Base-by-base conservation (phyloP, 2,329 filamentous ascomycete genomes). In the Hyphodiscus sp. region DNA sequence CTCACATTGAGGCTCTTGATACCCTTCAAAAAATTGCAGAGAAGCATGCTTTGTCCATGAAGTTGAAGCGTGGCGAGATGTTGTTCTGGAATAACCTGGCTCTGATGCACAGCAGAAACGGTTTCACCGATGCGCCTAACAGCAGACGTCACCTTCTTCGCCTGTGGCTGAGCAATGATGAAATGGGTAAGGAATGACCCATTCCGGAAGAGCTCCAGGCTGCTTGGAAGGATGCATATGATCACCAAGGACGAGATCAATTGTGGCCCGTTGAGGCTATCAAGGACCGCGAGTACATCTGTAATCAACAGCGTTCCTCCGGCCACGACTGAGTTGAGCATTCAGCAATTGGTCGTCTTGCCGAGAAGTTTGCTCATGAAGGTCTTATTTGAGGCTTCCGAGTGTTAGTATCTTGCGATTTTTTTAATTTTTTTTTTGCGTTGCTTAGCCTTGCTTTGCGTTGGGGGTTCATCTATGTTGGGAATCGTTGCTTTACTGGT, bases 141-240 rank as follows among this genome's bases (percentile, higher is more conserved):
- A 10, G 45, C 20, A 43, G 26, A 16, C 55, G 55, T 13, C 53
- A 58, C 48, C 44, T 58, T 2, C 15, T 58, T n/a, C 56, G 56
- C 9, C 16, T 58, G 5, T 58, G 56, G 56, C 41, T 58, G 26
- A 46, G 50, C 44, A 55, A 58, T 45, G 48, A 55, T 16, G 49
- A 38, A 30, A 53, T 42, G 3, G 55, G 47, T 18, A 20, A 18
- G 26, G 41, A 9, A 2, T 58, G 47, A 47, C 42, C 46, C 13
- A 50, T 53, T 42, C 56, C 56, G 16, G 20, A n/a, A 26, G 45
- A 52, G 29, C 45, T 58, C 2, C 19, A 47, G 45, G 29, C 43
- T 11, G 20, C 44, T 5, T 55, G 49, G 47, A 41, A 52, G 19
- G 49, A 57, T 30, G 43, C 46, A 15, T 57, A 51, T 30, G 51